Conservation (phyloP, 1,139 yeast genomes). For the Geotrichum klebahnii region DNA sequence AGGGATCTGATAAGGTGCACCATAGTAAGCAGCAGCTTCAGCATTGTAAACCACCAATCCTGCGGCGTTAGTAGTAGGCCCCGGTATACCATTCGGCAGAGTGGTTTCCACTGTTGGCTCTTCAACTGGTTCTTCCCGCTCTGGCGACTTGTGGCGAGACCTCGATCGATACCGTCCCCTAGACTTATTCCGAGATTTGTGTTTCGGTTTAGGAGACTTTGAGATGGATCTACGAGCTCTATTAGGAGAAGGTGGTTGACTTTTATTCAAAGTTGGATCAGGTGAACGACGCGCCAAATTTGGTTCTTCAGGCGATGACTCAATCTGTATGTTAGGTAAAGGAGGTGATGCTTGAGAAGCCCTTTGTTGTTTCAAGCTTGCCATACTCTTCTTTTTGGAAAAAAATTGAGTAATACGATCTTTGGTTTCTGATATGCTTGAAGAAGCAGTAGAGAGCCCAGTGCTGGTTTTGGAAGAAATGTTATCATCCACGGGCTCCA, state of each 20-base stretch:
- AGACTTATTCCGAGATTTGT: conserved; percentile 9
- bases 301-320: neutral
- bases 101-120: conserved; percentile 4
- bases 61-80: conserved; percentile 15
- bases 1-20: conserved; percentile 41
- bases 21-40: conserved; percentile 28
- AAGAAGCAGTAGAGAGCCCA: neutral
- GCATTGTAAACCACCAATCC: conserved; percentile 27
- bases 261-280: neutral
- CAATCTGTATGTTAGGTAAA: neutral
- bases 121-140: conserved; percentile 5
- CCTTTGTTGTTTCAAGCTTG: conserved; percentile 11
- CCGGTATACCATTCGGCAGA: conserved; percentile 14
- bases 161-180: conserved; percentile 19
- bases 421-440: conserved; percentile 19
- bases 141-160: conserved; percentile 15
- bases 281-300: conserved; percentile 4
- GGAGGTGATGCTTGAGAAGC: neutral
- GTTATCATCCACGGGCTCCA: conserved; percentile 5
- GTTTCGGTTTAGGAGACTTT: conserved; percentile 4
- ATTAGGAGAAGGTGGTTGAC: conserved; percentile 12
- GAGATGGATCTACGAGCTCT: neutral
- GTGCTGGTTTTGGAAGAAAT: conserved; percentile 5
- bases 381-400: conserved; percentile 21
- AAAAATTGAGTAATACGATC: conserved; percentile 22